Conservation (phyloP, 2,329 filamentous ascomycete species). For the Monosporascus sp. region DNA sequence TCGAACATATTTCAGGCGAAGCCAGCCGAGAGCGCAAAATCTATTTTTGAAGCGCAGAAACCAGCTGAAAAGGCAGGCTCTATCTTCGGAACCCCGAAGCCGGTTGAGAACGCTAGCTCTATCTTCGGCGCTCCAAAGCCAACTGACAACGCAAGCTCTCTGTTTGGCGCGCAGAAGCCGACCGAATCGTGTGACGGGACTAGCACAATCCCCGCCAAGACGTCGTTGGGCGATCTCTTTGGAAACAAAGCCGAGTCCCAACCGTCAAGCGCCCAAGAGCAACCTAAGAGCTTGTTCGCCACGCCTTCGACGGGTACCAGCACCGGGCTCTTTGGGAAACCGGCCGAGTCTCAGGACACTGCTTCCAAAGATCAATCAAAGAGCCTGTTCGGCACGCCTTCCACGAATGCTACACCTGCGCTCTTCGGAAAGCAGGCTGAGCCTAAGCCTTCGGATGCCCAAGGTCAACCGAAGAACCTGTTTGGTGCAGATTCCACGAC, state of each 20-base stretch:
- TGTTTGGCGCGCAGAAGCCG: conserved; percentile 10
- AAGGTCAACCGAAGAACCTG: conserved; percentile 1
- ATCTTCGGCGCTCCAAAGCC: conserved; percentile 16
- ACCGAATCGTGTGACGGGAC: conserved; percentile 11
- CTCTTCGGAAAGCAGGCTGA: not conserved
- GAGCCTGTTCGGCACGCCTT: not conserved
- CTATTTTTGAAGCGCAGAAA: conserved; percentile 13
- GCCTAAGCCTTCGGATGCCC: not conserved
- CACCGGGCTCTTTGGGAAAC: not conserved
- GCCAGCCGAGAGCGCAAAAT: conserved; percentile 9
- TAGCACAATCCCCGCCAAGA: conserved; percentile 5
- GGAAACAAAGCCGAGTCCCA: conserved; percentile 6
- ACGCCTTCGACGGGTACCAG: not conserved
- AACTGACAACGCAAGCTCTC: conserved; percentile 11
- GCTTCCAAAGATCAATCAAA: not conserved
- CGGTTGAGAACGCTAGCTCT: conserved; percentile 11
- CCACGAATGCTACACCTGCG: not conserved
- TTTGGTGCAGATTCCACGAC: conserved; percentile 6
- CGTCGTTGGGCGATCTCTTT: conserved; percentile 9
- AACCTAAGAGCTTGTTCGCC: conserved; percentile 8
- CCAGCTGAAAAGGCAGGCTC: not conserved
- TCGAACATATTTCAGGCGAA: conserved; percentile 14
- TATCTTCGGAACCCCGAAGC: conserved; percentile 4
- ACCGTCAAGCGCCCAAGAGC: conserved; percentile 6
- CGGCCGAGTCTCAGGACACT: not conserved